Conservation (phyloP, 2,329 filamentous ascomycete species). For the Tothia fuscella region DNA sequence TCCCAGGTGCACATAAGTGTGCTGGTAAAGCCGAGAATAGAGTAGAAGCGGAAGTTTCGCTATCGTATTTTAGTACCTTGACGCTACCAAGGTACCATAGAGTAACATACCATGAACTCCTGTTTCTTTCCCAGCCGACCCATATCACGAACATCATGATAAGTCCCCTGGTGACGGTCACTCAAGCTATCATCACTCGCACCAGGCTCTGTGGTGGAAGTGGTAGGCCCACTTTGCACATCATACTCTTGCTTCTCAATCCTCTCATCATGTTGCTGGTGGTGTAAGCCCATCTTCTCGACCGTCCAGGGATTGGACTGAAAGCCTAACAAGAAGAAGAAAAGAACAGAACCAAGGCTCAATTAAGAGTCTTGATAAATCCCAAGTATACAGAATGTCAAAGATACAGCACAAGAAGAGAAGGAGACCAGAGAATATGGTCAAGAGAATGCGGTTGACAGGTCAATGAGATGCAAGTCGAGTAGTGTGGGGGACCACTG, state of each 20-base stretch:
- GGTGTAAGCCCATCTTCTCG: too few relatives aligned
- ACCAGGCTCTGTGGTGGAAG: constrained; percentile 7
- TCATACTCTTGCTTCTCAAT: constrained; percentile 5
- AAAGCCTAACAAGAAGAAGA: background rate
- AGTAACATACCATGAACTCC: constrained; percentile 9
- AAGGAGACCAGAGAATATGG: background rate
- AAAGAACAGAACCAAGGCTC: background rate
- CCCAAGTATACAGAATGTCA: too few relatives aligned
- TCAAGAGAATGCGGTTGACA: background rate
- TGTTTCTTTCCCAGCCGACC: constrained; percentile 10
- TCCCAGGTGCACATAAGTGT: constrained; percentile 12
- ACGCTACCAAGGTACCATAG: background rate
- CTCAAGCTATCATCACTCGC: constrained; percentile 6
- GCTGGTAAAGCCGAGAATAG: constrained; percentile 11
- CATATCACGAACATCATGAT: constrained; percentile 11
- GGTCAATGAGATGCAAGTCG: too few relatives aligned
- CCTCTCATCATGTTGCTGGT: background rate
- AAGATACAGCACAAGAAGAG: too few relatives aligned
- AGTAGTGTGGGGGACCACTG: too few relatives aligned
- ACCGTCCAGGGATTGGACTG: too few relatives aligned
- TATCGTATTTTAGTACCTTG: background rate
- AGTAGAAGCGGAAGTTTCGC: constrained; percentile 12
- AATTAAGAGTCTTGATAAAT: background rate
- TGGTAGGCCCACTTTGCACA: background rate
- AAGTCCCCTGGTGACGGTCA: constrained; percentile 8